Evolutionary conservation across 2,329 filamentous ascomycete genomes (phyloP).

Genomic region (Cytospora mali): DNA sequence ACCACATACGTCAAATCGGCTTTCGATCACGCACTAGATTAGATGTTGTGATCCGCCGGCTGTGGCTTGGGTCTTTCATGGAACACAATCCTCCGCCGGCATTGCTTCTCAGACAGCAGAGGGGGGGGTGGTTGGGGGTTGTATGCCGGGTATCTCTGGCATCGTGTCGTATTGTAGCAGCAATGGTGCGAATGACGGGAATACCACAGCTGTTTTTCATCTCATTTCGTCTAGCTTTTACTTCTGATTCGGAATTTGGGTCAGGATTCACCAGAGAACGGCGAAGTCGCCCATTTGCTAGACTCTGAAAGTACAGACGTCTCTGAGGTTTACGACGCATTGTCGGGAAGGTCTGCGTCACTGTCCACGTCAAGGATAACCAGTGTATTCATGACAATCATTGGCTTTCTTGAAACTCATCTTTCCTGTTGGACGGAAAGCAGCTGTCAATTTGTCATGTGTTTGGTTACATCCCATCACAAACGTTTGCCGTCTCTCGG

Average conservation of each 20-base stretch:
- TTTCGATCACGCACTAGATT: constrained; percentile 11
- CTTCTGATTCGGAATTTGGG: neutral
- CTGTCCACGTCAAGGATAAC: constrained; percentile 2
- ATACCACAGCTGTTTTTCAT: neutral
- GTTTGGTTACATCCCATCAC: constrained; percentile 5
- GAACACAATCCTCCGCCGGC: neutral
- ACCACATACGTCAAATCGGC: constrained; percentile 13
- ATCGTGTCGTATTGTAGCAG: neutral
- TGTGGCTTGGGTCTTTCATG: neutral
- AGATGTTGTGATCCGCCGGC: neutral
- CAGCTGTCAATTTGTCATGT: constrained; percentile 13
- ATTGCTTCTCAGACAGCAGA: neutral
- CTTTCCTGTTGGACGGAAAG: neutral
- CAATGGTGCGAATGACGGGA: neutral
- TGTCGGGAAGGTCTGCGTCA: neutral
- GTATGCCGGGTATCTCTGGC: neutral
- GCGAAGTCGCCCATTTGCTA: neutral
- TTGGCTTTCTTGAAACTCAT: neutral
- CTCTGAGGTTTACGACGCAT: neutral
- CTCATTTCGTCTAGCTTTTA: neutral
- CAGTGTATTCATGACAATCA: neutral
- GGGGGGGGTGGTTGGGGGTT: too few relatives aligned
- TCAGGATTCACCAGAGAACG: neutral
- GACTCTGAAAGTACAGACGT: neutral
- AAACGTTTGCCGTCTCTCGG: constrained; percentile 2